Percentiles rank a stretch among this genome's conserved stretches.
These are phyloP conservation scores for Larix kaempferi DNA, from an alignment of 75 land plant genomes.

Conservation along the genomic window DNA sequence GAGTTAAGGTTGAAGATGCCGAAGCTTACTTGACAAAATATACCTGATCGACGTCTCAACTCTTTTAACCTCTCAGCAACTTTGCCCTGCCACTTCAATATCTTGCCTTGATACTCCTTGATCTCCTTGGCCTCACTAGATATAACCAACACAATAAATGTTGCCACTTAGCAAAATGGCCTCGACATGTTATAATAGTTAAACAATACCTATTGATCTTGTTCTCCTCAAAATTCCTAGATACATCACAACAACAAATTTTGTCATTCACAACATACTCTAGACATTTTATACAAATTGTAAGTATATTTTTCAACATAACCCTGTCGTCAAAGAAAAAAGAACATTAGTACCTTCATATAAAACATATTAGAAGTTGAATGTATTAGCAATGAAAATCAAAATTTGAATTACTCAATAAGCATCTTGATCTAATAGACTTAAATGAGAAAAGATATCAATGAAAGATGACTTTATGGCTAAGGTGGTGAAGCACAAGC, in stretches of 20 bases:
- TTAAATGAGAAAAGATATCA: not conserved
- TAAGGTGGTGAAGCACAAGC: not conserved
- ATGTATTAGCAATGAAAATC: not conserved
- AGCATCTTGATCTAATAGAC: no score
- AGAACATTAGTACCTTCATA: not conserved
- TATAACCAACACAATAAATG: not conserved
- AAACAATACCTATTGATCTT: not conserved
- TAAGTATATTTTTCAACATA: not conserved
- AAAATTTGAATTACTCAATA: no score
- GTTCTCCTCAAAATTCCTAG: not conserved
- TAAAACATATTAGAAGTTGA: not conserved
- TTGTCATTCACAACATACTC: not conserved
- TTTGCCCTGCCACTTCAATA: constrained; percentile 76
- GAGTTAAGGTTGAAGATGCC: not conserved
- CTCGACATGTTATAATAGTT: not conserved
- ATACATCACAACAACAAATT: not conserved
- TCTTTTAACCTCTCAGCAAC: constrained; percentile 64
- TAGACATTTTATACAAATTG: not conserved
- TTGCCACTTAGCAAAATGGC: not conserved
- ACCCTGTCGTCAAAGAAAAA: not conserved
- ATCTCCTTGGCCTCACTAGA: constrained; percentile 63
- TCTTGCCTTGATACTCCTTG: constrained; percentile 66
- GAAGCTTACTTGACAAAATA: not conserved
- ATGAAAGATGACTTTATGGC: not conserved
- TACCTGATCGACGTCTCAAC: constrained; percentile 52